Conservation (phyloP, 164 flowering plant genomes). For the Santalum album region DNA sequence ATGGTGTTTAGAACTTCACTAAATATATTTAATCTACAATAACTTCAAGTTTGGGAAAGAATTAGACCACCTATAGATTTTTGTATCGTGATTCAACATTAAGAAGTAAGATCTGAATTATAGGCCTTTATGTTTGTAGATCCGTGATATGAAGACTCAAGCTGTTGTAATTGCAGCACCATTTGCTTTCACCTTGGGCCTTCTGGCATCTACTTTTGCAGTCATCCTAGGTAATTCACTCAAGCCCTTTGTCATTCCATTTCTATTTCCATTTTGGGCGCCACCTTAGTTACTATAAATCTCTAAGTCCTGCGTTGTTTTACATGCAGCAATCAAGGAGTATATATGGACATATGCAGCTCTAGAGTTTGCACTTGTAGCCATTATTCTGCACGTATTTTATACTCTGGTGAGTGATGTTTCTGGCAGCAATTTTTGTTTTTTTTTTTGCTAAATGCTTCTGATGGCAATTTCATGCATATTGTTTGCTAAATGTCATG, state of each 20-base stretch:
- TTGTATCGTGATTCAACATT: too few relatives aligned
- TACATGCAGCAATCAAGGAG: slow-evolving; percentile 66
- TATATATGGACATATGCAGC: slow-evolving; percentile 92
- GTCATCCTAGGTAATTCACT: slow-evolving; percentile 56
- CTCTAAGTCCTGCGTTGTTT: neutral
- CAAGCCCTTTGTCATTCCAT: too few relatives aligned
- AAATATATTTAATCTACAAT: too few relatives aligned
- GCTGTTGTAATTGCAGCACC: slow-evolving; percentile 74
- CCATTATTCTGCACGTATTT: slow-evolving; percentile 45
- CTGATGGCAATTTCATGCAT: neutral
- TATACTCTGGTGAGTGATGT: slow-evolving; percentile 44
- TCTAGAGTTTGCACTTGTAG: slow-evolving; percentile 70
- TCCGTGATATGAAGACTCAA: slow-evolving; percentile 49
- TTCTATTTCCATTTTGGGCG: too few relatives aligned
- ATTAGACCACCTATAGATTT: too few relatives aligned
- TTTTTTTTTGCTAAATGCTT: neutral
- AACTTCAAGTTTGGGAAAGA: too few relatives aligned
- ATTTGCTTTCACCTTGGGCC: slow-evolving; percentile 65
- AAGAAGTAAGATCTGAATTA: too few relatives aligned
- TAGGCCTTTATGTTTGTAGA: too few relatives aligned
- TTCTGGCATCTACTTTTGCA: slow-evolving; percentile 65
- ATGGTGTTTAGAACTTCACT: too few relatives aligned
- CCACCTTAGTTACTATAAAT: neutral
- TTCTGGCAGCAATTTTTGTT: neutral
- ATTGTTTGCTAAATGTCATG: too few relatives aligned